Percentiles rank a stretch among this genome's conserved stretches.
These are phyloP conservation scores for Volutella citrinella DNA, from an alignment of 2,329 filamentous ascomycete genomes.

Conservation along the genomic window DNA sequence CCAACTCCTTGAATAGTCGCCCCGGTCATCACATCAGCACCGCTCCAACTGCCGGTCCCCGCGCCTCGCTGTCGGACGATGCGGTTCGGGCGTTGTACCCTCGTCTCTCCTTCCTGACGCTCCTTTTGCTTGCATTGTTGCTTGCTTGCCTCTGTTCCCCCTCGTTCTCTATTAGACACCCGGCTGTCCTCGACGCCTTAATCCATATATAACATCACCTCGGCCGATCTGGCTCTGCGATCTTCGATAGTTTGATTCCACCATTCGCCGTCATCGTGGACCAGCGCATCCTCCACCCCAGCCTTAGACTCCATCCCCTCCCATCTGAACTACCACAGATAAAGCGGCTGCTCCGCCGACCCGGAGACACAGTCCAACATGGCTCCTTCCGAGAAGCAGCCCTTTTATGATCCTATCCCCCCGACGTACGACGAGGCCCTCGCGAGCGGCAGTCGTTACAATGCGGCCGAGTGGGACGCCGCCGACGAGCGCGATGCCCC, in stretches of 20 bases:
- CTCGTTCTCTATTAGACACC: slow-evolving; percentile 11
- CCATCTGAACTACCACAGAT: slow-evolving; percentile 6
- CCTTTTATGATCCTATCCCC: slow-evolving; percentile 42
- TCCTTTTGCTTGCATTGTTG: slow-evolving; percentile 17
- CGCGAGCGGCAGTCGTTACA: slow-evolving; percentile 33
- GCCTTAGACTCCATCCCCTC: slow-evolving; percentile 2
- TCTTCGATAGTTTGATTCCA: neutral
- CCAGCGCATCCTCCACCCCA: slow-evolving; percentile 4
- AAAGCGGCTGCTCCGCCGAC: too few species aligned
- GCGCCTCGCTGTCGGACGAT: slow-evolving; percentile 12
- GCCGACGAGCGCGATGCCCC: slow-evolving; percentile 59
- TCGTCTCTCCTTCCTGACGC: slow-evolving; percentile 25
- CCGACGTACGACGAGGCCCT: slow-evolving; percentile 42
- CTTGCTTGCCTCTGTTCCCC: slow-evolving; percentile 3
- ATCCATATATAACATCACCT: slow-evolving; percentile 7
- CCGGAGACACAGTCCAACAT: too few species aligned
- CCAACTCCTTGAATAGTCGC: too few species aligned
- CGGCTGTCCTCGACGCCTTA: slow-evolving; percentile 17
- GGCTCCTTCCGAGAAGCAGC: slow-evolving; percentile 39
- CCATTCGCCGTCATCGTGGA: too few species aligned
- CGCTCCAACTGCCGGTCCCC: too few species aligned
- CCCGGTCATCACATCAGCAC: too few species aligned
- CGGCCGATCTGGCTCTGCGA: neutral
- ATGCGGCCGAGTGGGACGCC: slow-evolving; percentile 28
- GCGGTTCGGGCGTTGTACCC: slow-evolving; percentile 17